These are phyloP conservation scores for Arbutus unedo DNA, from an alignment of 148 eudicot genomes.

Conservation along the genomic window DNA sequence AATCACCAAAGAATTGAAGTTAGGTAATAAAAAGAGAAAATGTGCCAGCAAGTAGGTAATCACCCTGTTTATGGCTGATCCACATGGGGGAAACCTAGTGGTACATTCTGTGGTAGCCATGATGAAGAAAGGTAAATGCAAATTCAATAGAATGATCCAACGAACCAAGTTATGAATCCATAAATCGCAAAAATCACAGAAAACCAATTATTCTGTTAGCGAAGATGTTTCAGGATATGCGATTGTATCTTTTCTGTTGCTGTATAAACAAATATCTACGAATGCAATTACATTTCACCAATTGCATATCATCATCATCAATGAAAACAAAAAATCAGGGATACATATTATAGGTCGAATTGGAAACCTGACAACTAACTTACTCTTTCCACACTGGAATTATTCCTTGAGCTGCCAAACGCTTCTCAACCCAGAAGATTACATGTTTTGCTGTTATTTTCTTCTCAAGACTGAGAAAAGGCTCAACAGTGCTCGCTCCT, in stretches of 20 bases:
- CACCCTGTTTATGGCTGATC: neutral
- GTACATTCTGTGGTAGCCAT: neutral
- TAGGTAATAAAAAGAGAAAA: no score
- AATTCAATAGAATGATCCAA: neutral
- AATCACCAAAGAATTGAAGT: no score
- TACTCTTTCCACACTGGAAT: constrained; percentile 67
- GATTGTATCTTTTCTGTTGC: neutral
- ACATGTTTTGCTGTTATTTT: constrained; percentile 65
- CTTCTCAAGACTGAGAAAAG: constrained; percentile 87
- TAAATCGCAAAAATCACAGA: neutral
- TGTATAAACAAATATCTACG: neutral
- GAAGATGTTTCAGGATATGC: neutral
- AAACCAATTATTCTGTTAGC: neutral
- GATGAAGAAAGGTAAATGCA: neutral
- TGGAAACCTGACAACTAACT: constrained; percentile 6
- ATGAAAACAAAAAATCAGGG: constrained; percentile 16
- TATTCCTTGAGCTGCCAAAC: constrained; percentile 94
- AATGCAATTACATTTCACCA: constrained; percentile 13
- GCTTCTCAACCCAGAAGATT: constrained; percentile 92
- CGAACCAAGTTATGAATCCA: neutral
- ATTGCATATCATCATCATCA: constrained; percentile 1
- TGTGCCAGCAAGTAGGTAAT: neutral
- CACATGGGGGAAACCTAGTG: neutral
- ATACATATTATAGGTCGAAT: neutral
- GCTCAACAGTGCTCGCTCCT: constrained; percentile 78